A percentile compares a stretch with the other conserved stretches of the same genome.
phyloP scores from a whole-genome alignment of 768 basidiomycete genomes.

The Wakefieldia striispora region DNA sequence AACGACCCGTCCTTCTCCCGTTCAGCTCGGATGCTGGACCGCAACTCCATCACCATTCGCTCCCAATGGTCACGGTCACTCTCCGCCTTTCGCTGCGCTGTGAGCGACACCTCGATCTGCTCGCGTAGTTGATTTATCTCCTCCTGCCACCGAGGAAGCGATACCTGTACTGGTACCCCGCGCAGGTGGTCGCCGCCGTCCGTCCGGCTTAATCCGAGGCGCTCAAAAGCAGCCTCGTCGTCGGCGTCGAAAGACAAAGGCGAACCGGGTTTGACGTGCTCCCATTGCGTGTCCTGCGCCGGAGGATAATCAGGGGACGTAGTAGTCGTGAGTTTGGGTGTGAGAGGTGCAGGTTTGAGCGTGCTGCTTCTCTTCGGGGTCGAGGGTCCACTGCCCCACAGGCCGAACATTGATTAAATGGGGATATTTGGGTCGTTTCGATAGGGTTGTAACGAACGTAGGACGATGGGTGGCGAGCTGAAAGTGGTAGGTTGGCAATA shows the following conservation, averaged over 20 bases:
- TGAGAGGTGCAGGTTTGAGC: constrained; percentile 18
- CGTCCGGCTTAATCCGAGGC: constrained; percentile 22
- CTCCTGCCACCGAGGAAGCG: constrained; percentile 2
- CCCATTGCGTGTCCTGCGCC: constrained; percentile 21
- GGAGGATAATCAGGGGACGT: constrained; percentile 10
- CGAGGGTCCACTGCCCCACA: constrained; percentile 14
- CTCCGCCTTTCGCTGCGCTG: constrained; percentile 15
- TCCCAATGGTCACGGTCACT: constrained; percentile 21
- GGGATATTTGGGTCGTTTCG: neutral
- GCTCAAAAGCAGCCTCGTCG: constrained; percentile 16
- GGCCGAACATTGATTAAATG: neutral
- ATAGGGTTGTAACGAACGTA: no score
- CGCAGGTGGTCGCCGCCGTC: constrained; percentile 3
- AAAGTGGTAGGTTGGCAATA: neutral
- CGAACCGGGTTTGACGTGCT: constrained; percentile 17
- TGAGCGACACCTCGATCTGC: constrained; percentile 13
- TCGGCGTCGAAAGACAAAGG: constrained; percentile 16
- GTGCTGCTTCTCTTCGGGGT: constrained; percentile 17
- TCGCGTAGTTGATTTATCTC: constrained; percentile 10
- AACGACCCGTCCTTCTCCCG: constrained; percentile 16
- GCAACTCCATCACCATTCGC: constrained; percentile 19
- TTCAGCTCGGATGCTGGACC: constrained; percentile 6
- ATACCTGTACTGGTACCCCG: neutral
- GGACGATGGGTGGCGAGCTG: neutral
- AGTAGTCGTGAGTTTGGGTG: constrained; percentile 21